Base-by-base conservation (phyloP, 495 filamentous ascomycete genomes). In the Tuber brumale region DNA sequence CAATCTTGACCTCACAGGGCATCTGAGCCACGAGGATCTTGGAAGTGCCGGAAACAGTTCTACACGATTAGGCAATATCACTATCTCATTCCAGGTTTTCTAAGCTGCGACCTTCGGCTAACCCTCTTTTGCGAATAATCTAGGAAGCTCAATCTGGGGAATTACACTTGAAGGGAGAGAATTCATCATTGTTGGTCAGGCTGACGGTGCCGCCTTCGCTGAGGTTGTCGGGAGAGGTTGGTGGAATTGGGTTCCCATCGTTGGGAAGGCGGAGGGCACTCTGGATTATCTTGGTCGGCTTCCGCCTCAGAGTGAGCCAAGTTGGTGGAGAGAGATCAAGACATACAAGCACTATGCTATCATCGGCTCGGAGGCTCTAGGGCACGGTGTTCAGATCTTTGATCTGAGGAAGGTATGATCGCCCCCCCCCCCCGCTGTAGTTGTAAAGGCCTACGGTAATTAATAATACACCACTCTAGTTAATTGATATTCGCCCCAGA, bases 241-340 rank as follows among this genome's bases (percentile, higher is more conserved):
- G 76, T 80, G 79, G 79, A 80, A 80, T 39, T 72, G 72, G 44
- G 23, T 79, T 43, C 77, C 77, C 18, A 41, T 51, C 31, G 44
- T 43, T 35, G 79, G 79, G 12, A 81, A 82, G 79, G 72, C 82
- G 44, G 81, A 83, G 35, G 88, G 88, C 23, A 87, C 87, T 73
- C 81, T 90, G 14, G 76, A 85, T 70, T 89, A 90, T 74, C 85
- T 89, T 12, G 88, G 88, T 14, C 85, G 89, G 10, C 85, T 90
- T 0, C 88, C 88, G 23, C 86, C 86, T 72, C 84, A 88, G 77
- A 82, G 82, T 31, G 73, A 76, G 3, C 79, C 83, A 1, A 74
- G 74, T 3, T 83, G 82, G 45, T 89, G 88, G 88, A 83, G 87
- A 39, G 87, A 88, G 72, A 87, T 88, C 73, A 84, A 83, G 70